phyloP scores from a whole-genome alignment of 139 green algal species.

The Monoraphidium neglectum region DNA sequence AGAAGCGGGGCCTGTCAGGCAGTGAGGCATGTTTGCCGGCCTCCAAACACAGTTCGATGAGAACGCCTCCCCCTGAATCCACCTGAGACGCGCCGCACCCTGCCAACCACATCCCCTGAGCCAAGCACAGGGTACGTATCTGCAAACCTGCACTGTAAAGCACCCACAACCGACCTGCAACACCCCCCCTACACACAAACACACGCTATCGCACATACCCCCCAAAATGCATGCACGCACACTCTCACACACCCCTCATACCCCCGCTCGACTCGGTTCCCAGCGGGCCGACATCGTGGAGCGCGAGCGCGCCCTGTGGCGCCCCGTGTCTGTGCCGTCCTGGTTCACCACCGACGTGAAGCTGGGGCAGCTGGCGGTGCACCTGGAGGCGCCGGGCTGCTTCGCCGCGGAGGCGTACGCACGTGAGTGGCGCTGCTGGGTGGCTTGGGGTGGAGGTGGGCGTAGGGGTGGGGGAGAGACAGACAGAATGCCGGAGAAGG shows the following conservation, averaged over 20 bases:
- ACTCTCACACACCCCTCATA: not conserved
- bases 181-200: not conserved
- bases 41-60: too few relatives aligned
- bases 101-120: too few relatives aligned
- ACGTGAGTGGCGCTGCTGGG: slow-evolving; percentile 18
- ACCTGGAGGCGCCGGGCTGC: slow-evolving; percentile 73
- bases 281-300: slow-evolving; percentile 49
- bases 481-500: too few relatives aligned
- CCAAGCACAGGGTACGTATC: too few relatives aligned
- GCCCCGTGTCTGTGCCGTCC: slow-evolving; percentile 51
- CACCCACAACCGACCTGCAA: too few relatives aligned
- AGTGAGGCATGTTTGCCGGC: too few relatives aligned
- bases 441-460: too few relatives aligned
- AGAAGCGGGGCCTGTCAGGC: too few relatives aligned
- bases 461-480: too few relatives aligned
- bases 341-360: slow-evolving; percentile 85
- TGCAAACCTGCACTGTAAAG: too few relatives aligned
- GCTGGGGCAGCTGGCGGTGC: slow-evolving; percentile 69
- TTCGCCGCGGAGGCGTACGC: slow-evolving; percentile 86
- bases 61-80: too few relatives aligned
- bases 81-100: too few relatives aligned
- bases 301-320: slow-evolving; percentile 65
- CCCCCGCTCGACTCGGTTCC: not conserved
- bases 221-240: not conserved
- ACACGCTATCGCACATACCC: not conserved